A percentile compares a stretch with the other conserved stretches of the same genome.
Conservation (phyloP, 2,329 filamentous ascomycete species). For the Aciculosporium take region DNA sequence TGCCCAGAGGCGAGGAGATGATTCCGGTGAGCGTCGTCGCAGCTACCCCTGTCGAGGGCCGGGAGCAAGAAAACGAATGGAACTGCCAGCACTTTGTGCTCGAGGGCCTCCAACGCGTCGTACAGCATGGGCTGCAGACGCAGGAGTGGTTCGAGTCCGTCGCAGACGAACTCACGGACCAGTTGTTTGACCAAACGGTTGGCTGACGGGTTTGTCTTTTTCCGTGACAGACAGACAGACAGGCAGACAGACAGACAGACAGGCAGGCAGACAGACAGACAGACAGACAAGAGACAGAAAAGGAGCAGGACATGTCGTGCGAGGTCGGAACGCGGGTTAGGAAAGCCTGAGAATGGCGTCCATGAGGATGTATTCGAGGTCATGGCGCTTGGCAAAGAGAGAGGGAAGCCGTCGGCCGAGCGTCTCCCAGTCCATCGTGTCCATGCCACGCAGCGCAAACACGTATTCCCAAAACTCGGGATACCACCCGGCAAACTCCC, state of each 20-base stretch:
- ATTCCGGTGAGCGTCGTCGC: neutral
- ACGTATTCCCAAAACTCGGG: conserved; percentile 8
- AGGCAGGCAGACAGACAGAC: no score
- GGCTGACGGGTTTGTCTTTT: no score
- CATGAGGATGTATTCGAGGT: neutral
- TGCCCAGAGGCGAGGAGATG: neutral
- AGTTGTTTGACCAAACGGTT: neutral
- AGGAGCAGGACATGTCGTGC: no score
- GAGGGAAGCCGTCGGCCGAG: neutral
- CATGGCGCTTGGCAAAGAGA: neutral
- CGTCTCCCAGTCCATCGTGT: conserved; percentile 9
- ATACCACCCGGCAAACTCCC: conserved; percentile 8
- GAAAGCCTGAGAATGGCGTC: neutral
- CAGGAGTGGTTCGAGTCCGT: neutral
- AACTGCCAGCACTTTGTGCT: neutral
- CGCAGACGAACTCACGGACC: neutral
- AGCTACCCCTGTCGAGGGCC: neutral
- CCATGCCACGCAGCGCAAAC: conserved; percentile 5
- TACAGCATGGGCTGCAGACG: no score
- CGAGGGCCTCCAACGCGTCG: no score
- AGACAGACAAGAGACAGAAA: no score
- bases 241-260: no score
- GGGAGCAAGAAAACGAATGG: neutral
- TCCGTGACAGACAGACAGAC: no score
- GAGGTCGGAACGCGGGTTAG: no score